These are phyloP conservation scores for Pseudocercospora ulei DNA, from an alignment of 2,329 filamentous ascomycete genomes.

Conservation along the genomic window DNA sequence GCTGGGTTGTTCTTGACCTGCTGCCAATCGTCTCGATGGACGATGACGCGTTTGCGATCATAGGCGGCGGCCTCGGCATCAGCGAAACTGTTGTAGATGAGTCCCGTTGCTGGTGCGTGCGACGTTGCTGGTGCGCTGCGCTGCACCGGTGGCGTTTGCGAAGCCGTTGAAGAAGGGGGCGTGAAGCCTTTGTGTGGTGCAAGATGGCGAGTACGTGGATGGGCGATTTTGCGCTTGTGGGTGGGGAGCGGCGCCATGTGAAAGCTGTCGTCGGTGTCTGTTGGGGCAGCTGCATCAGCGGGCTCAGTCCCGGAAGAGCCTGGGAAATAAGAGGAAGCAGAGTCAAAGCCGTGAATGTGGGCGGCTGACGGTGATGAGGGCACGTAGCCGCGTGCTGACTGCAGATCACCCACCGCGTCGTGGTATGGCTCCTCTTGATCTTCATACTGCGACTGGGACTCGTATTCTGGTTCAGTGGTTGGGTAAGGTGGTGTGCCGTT, in stretches of 20 bases:
- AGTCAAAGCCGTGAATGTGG: constrained; percentile 2
- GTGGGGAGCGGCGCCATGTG: constrained; percentile 5
- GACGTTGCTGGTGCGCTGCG: not conserved
- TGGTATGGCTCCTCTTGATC: not conserved
- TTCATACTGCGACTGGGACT: not conserved
- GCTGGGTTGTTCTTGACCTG: constrained; percentile 11
- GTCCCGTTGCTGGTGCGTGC: constrained; percentile 2
- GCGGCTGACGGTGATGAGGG: not conserved
- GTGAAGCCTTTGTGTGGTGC: not conserved
- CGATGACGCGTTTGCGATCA: constrained; percentile 8
- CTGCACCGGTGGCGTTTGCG: constrained; percentile 6
- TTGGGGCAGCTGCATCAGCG: not conserved
- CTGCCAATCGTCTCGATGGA: constrained; percentile 13
- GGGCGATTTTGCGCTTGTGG: constrained; percentile 12
- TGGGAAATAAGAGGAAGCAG: not conserved
- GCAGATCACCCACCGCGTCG: not conserved
- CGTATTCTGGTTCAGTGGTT: not conserved
- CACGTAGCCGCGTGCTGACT: not conserved
- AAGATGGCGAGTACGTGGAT: constrained; percentile 6
- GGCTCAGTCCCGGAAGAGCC: constrained; percentile 1
- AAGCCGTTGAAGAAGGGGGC: constrained; percentile 1
- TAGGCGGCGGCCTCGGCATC: constrained; percentile 15
- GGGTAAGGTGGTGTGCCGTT: constrained; percentile 7
- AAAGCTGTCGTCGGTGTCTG: constrained; percentile 3
- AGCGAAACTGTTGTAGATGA: constrained; percentile 14